A percentile compares a stretch with the other conserved stretches of the same genome.
Conservation (phyloP, 441 rosid species). For the Aleurites moluccanus region DNA sequence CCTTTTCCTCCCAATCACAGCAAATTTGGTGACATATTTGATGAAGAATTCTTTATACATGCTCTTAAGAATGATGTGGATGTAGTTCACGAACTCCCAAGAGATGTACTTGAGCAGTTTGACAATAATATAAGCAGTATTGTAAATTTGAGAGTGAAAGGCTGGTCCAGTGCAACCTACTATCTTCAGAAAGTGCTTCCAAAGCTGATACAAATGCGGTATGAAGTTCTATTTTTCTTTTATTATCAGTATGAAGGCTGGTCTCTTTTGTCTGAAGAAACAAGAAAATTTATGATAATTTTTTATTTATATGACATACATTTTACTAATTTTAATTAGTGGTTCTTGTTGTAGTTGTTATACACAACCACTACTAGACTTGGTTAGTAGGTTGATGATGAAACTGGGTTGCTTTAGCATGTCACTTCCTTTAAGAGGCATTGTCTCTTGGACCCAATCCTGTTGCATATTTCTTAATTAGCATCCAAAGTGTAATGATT, state of each 20-base stretch:
- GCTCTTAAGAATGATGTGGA: constrained; percentile 71
- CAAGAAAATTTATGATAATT: background rate
- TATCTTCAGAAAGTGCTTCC: constrained; percentile 95
- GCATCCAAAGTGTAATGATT: background rate
- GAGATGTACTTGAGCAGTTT: constrained; percentile 73
- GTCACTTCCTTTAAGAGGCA: background rate
- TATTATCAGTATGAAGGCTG: background rate
- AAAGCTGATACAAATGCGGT: constrained; percentile 71
- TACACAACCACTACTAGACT: background rate
- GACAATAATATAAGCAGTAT: constrained; percentile 88
- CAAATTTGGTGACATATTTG: constrained; percentile 90
- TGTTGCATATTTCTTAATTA: background rate
- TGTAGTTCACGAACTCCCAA: constrained; percentile 78
- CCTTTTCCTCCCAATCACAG: constrained; percentile 40
- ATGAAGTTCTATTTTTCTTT: constrained; percentile 26
- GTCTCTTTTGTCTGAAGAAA: background rate
- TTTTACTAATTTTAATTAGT: background rate
- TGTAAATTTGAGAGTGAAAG: constrained; percentile 88
- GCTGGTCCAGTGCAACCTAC: constrained; percentile 82
- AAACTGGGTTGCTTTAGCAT: background rate
- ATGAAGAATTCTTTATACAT: constrained; percentile 83
- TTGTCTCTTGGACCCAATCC: background rate
- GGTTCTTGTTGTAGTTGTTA: background rate
- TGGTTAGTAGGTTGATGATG: background rate
- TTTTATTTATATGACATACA: background rate